These are phyloP conservation scores for Venturiaceae sp. DNA, from an alignment of 2,329 filamentous ascomycete genomes.

Conservation along the genomic window DNA sequence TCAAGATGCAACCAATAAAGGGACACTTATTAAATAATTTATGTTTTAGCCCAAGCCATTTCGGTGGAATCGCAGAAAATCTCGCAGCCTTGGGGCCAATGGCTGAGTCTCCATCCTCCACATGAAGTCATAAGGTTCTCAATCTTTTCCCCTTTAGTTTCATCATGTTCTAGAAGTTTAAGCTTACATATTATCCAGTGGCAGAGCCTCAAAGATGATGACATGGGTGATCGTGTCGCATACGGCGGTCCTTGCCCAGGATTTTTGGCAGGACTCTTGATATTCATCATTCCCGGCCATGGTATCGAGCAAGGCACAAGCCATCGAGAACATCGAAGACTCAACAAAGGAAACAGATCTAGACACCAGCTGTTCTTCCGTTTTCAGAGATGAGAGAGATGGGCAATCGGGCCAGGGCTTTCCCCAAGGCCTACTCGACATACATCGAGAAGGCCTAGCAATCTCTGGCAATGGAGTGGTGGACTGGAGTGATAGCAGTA, in stretches of 20 bases:
- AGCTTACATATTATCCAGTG: neutral
- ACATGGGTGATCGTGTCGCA: neutral
- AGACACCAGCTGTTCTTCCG: no score
- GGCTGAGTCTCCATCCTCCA: neutral
- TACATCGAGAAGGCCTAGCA: neutral
- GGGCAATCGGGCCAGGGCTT: no score
- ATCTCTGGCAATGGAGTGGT: neutral
- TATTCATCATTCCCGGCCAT: neutral
- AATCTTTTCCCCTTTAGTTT: neutral
- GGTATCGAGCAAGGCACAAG: neutral
- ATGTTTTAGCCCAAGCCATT: no score
- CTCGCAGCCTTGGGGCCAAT: neutral
- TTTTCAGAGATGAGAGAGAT: neutral
- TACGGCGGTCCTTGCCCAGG: neutral
- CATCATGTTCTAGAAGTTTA: neutral
- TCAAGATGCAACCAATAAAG: no score
- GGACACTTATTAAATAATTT: no score
- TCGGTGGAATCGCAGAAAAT: no score
- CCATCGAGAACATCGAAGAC: neutral
- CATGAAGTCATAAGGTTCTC: neutral
- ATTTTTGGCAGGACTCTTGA: neutral
- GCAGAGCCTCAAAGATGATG: neutral
- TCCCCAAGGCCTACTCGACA: neutral
- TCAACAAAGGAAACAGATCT: no score
- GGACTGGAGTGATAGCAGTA: neutral